Base-by-base conservation (phyloP, 495 filamentous ascomycete genomes). In the Oleoguttula mirabilis region DNA sequence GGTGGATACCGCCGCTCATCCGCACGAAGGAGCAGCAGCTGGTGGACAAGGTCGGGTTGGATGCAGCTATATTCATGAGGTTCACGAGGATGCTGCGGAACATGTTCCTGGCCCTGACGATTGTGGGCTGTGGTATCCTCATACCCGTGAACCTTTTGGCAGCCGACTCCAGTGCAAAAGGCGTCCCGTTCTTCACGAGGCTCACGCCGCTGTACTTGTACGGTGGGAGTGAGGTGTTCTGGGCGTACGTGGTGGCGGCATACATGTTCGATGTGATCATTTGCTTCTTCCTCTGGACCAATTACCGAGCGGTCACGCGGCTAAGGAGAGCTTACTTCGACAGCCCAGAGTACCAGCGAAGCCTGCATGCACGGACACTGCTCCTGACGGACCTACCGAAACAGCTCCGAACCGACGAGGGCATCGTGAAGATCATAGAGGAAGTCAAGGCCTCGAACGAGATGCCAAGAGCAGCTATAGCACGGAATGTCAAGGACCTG, bases 1-100 rank as follows among this genome's bases (percentile, higher is more conserved):
- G 84, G 30, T 98, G 90, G 90, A 53, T 88, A 21, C 64, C 64
- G 31, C 88, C 92, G 0, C 66, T 98, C 36, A 66, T 84, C 57
- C 69, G 64, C 32, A 84, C 80, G 19, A 77, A 77, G 30, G 90
- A 98, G 61, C 54, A 73, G 43, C 70, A 84, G 14, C 56, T 95
- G 43, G 69, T 94, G 21, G 71, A 79, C 4, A 75, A 80, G 48
- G 70, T 92, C 22, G 90, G 90, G 15, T 67, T 98, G 64, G 90
- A 98, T 65, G 90, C 88, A 35, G 76, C 79, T 2, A 67, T 98
- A 33, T 96, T 98, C 58, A 61, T 98, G 48, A 76, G 92, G 15
- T 85, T 95, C 57, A 78, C 79, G 35, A 70, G 75, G 37, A 94
- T 98, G 88, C 88, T 84, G 57, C 80, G 90, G 36, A 87, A 92